Conservation (phyloP, 306 rosid species). For the Malus orientalis region DNA sequence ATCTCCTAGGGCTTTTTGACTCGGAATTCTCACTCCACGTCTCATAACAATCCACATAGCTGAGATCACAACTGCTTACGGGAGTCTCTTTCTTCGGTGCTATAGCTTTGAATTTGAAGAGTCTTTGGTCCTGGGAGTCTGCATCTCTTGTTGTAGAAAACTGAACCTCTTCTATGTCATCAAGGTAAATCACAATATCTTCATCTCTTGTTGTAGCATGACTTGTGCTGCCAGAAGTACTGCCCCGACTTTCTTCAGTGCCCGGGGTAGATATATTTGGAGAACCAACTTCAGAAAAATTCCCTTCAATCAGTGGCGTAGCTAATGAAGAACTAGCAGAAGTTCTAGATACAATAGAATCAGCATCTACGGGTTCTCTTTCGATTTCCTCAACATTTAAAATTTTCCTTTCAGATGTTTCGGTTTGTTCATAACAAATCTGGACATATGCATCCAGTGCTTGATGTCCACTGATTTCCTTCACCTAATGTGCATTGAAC, state of each 20-base stretch:
- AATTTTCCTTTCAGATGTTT: slow-evolving; percentile 26
- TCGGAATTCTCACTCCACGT: slow-evolving; percentile 32
- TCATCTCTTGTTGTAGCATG: not conserved
- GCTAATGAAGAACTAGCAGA: slow-evolving; percentile 16
- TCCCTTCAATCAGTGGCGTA: slow-evolving; percentile 4
- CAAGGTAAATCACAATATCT: slow-evolving; percentile 32
- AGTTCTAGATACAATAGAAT: slow-evolving; percentile 13
- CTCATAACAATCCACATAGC: slow-evolving; percentile 6
- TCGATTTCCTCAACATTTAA: slow-evolving; percentile 23
- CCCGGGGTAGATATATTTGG: not conserved
- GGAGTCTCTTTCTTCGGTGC: slow-evolving; percentile 6
- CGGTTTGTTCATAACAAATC: slow-evolving; percentile 15
- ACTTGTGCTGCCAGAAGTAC: not conserved
- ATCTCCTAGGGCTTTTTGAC: slow-evolving; percentile 22
- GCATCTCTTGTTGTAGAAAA: slow-evolving; percentile 25
- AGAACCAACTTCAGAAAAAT: slow-evolving; percentile 10
- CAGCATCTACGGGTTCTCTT: slow-evolving; percentile 10
- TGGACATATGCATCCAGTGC: slow-evolving; percentile 15
- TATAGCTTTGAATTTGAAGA: slow-evolving; percentile 38
- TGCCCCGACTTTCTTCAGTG: not conserved
- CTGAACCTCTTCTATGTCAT: slow-evolving; percentile 46
- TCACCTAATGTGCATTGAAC: slow-evolving; percentile 17
- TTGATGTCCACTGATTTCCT: slow-evolving; percentile 27
- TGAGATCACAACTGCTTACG: slow-evolving; percentile 9
- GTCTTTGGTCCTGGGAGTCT: slow-evolving; percentile 40